These are phyloP conservation scores for Cutaneotrichosporon daszewskae DNA, from an alignment of 1,284 basidiomycete species.

Conservation along the genomic window DNA sequence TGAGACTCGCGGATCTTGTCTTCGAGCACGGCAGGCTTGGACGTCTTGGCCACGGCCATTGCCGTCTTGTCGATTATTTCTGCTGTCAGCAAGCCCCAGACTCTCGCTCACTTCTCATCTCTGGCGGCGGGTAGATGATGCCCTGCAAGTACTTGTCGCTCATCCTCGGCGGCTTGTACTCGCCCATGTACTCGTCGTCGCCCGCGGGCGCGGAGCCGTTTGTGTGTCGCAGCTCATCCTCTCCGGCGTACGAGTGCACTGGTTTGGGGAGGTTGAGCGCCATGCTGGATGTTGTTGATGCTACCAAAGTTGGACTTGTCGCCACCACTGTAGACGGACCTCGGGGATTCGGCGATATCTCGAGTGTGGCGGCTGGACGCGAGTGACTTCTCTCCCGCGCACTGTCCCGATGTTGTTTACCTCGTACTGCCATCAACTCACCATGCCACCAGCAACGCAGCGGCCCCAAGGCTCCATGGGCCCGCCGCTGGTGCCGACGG, in stretches of 20 bases:
- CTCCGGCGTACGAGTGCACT: constrained; percentile 41
- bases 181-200: constrained; percentile 24
- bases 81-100: constrained; percentile 36
- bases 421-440: background rate
- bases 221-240: constrained; percentile 37
- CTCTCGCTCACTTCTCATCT: constrained; percentile 71
- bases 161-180: constrained; percentile 45
- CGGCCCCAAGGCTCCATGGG: background rate
- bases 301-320: no score
- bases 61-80: constrained; percentile 96
- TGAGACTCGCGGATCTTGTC: constrained; percentile 92
- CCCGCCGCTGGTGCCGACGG: constrained; percentile 1
- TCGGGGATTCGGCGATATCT: background rate
- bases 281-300: constrained; percentile 18
- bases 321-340: background rate
- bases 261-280: constrained; percentile 45
- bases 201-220: constrained; percentile 17
- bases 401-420: background rate
- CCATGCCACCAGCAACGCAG: constrained; percentile 5
- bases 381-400: constrained; percentile 2
- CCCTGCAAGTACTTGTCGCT: constrained; percentile 65
- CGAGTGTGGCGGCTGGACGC: background rate
- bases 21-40: constrained; percentile 82
- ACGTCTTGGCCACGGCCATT: constrained; percentile 82
- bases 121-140: constrained; percentile 84